A percentile compares a stretch with the other conserved stretches of the same genome.
These are phyloP conservation scores for Penstemon davidsonii DNA, from an alignment of 257 asterid genomes.

Conservation along the genomic window DNA sequence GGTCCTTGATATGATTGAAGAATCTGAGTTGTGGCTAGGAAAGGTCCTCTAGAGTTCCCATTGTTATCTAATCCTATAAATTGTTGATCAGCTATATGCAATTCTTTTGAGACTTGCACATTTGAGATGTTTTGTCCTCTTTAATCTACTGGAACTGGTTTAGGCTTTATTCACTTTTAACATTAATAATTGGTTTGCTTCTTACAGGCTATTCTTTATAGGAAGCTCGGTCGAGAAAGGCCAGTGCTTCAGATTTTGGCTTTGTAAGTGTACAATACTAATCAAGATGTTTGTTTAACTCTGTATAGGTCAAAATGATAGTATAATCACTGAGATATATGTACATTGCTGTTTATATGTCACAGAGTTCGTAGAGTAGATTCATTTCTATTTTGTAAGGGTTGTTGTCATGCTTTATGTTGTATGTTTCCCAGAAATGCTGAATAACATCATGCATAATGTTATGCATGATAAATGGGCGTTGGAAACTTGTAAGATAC, in stretches of 20 bases:
- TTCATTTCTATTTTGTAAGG: not conserved
- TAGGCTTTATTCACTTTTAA: not conserved
- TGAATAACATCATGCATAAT: not conserved
- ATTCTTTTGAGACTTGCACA: conserved; percentile 11
- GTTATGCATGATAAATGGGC: conserved; percentile 3
- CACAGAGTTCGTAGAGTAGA: not conserved
- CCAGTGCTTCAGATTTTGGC: conserved; percentile 87
- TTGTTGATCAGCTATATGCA: conserved; percentile 24
- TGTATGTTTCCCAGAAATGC: not conserved
- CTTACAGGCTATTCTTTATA: conserved; percentile 89
- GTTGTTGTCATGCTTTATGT: not conserved
- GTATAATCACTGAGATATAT: not conserved
- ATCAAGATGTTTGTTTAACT: not conserved
- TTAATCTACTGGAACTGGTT: conserved; percentile 27
- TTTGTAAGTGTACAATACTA: conserved; percentile 53
- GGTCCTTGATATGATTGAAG: conserved; percentile 85
- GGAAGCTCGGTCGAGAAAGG: conserved; percentile 95
- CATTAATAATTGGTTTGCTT: conserved; percentile 17
- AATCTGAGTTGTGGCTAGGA: conserved; percentile 90
- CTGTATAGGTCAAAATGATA: not conserved
- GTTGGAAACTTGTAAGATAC: conserved; percentile 1
- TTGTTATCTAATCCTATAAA: not conserved
- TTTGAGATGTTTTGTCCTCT: conserved; percentile 14
- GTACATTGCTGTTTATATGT: not conserved
- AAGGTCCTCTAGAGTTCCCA: conserved; percentile 50